A percentile compares a stretch with the other conserved stretches of the same genome.
Conservation (phyloP, 2,329 filamentous ascomycete species). For the Trichoderma lentiforme region DNA sequence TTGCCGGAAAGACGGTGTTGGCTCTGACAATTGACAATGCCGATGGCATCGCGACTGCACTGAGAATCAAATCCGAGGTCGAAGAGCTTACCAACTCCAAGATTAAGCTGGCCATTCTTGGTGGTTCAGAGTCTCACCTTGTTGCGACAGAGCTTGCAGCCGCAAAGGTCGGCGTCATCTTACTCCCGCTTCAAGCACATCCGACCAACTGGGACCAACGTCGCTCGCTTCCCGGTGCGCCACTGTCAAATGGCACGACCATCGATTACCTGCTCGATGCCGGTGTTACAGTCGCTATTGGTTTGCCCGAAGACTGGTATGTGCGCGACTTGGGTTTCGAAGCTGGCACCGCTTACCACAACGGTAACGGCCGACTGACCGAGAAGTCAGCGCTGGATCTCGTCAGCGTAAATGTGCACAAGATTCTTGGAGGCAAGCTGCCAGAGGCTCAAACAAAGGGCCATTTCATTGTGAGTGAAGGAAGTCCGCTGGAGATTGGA, state of each 20-base stretch:
- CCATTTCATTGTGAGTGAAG: constrained; percentile 63
- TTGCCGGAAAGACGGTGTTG: constrained; percentile 52
- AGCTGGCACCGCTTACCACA: constrained; percentile 58
- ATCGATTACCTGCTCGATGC: constrained; percentile 56
- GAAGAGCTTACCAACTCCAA: constrained; percentile 41
- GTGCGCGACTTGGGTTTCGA: constrained; percentile 57
- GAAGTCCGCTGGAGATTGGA: constrained; percentile 59
- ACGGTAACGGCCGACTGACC: constrained; percentile 50
- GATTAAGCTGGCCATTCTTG: constrained; percentile 56
- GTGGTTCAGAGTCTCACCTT: constrained; percentile 61
- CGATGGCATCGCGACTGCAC: constrained; percentile 57
- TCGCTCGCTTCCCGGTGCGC: constrained; percentile 60
- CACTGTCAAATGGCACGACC: constrained; percentile 62
- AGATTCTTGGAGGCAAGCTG: constrained; percentile 48
- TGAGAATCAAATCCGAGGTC: constrained; percentile 57
- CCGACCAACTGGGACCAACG: constrained; percentile 58
- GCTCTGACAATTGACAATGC: constrained; percentile 60
- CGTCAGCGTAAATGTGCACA: constrained; percentile 55
- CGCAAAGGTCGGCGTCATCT: constrained; percentile 56
- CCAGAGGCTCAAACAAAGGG: constrained; percentile 27
- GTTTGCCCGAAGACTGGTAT: constrained; percentile 60
- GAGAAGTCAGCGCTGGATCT: constrained; percentile 55
- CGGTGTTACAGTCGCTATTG: constrained; percentile 56
- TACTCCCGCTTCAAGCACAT: constrained; percentile 57
- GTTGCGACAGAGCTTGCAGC: constrained; percentile 56